Base-by-base conservation (phyloP, 306 rosid genomes). In the Quercus aquifolioides region DNA sequence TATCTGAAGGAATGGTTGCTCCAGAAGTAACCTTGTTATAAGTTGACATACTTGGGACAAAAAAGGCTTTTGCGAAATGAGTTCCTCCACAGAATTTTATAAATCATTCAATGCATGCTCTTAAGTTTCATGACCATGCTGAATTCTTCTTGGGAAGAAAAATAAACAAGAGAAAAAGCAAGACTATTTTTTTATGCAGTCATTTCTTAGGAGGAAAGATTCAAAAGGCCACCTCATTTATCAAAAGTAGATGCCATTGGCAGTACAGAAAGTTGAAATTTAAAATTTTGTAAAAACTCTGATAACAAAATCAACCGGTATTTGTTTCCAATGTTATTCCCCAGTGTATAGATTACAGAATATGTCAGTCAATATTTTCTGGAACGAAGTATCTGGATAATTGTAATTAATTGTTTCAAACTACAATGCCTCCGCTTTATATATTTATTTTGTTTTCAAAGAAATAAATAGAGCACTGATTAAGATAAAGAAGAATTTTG, bases 1-100 rank as follows among this genome's bases (percentile, higher is more conserved):
- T 76, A 84, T 88, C 83, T 21, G 86, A 82, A 65, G 90, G 83
- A 83, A 84, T 79, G 62, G 41, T 72, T 5, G 84, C 82, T 33
- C 87, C 90, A 1, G 95, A 92, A 81, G 91, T 76, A 77, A 92
- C 92, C 87, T 84, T 90, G 71, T 28, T 79, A 79, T 92, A 89
- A 6, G 88, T 84, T 58, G 97, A 92, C 87, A 90, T 74, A 64
- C 86, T 87, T 41, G 97, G 97, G 80, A 92, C 95, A 82, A 92
- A 92, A 76, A 92, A 79, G 75, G 95, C 95, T 75, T 86, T 89
- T 2, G 91, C 83, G 84, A 92, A 89, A 83, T 87, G 83, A 77
- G 79, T 78, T 78, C 93, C 95, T 92, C 76, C 31, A 65, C 64
- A 85, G 76, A 59, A 59, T 23, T 23, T 23, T 21, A 60, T 17